Evolutionary conservation across 2,329 filamentous ascomycete genomes (phyloP), one percentile per base, ranked within the genome.

Genomic region (Cadophora luteo-olivacea): DNA sequence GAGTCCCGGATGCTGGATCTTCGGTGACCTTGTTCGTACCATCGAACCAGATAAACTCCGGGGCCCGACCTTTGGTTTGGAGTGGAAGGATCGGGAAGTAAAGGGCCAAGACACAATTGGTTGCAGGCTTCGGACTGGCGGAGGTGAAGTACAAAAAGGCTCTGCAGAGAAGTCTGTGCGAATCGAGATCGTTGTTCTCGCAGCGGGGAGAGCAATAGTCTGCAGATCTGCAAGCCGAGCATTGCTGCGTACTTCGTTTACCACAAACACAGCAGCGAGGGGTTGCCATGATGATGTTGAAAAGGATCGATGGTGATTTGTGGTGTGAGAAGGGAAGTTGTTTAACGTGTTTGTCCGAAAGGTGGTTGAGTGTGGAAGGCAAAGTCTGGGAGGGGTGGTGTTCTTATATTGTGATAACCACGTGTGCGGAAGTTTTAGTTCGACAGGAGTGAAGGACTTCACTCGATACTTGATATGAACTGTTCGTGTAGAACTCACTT

Each of bases 171-270:
- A 64, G 14, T 14, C 57, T 22, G 63, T 65, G 52, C 0, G 55
- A 29, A 38, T 22, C 1, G 32, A 32, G 38, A 9, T 65, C 54
- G 7, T 36, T 33, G 11, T 4, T 29, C 19, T 57, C 36, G 45
- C 63, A 65, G 54, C 38, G 41, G 16, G n/a, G 12, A 19, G 52
- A 65, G 25, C 63, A 65, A 38, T 65, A 65, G 16, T 55, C 63
- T 5, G 55, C 55, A 32, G 52, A 65, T 1, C 45, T 29, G 63
- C 63, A 65, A 24, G 38, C 24, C 12, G 25, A 3, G 25, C 63
- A 65, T 16, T 58, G 29, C 8, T 3, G 36, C 12, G 52, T 52
- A 24, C 52, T 48, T 16, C 24, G 33, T 36, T 52, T 57, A 14
- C 57, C 45, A 29, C 54, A 65, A 4, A 60, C 29, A 24, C 22